Evolutionary conservation across 2,329 filamentous ascomycete genomes (phyloP), one percentile per base, ranked within the genome.

Genomic region (Chaetomiaceae sp.): DNA sequence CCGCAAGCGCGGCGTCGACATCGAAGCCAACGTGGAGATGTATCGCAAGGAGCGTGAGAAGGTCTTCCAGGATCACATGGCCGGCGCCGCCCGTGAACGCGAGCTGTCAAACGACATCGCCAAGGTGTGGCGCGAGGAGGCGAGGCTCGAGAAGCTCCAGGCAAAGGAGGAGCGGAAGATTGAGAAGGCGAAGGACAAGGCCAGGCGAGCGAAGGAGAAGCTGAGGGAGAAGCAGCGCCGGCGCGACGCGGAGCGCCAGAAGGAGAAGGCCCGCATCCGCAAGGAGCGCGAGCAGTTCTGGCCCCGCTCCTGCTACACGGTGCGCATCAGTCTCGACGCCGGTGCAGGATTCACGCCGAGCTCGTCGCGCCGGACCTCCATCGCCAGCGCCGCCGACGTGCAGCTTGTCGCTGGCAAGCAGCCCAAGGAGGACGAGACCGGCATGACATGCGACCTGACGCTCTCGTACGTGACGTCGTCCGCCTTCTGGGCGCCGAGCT

Each of bases 401-500:
- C 79, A 80, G 53, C 62, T 61, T 12, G 73, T 70, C 3, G 68
- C 69, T 0, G 74, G 78, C 49, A 74, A 68, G 22, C 76, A 69
- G 65, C 62, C 63, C 4, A 67, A 73, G 52, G 64, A 63, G 50
- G 55, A 71, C 49, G 42, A 54, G 19, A 33, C 36, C 8, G 33
- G 15, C 24, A 42, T 47, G 37, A 62, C 35, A 6, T 75, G 72
- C 57, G 66, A 73, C 42, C 60, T 84, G 6, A 67, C 72, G 3
- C 56, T 83, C n/a, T 76, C 73, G 1, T 83, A 83, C 56, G 72
- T 82, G 29, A 80, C 80, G 0, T 66, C 68, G 7, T 69, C 70
- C 1, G 79, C 79, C 0, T 76, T 66, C 50, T 84, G 81, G 80
- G 64, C 66, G 0, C 78, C 81, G 2, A 75, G 71, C 45, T 84